Evolutionary conservation across 2,329 filamentous ascomycete genomes (phyloP).

Genomic region (Fusarium lateritium): DNA sequence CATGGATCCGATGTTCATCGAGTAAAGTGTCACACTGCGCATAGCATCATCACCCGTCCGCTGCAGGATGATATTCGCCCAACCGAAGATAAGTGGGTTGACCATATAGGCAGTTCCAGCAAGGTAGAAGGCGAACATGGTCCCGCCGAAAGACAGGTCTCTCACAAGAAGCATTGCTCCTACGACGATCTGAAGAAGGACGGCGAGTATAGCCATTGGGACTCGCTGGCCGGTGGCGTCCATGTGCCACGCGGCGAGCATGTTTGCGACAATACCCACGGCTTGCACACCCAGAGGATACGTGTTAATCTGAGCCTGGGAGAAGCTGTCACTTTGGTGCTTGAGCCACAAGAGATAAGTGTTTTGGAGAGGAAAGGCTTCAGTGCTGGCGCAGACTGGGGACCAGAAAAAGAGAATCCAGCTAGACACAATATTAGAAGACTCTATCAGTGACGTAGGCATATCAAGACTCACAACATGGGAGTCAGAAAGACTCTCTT

Average conservation of each 20-base stretch:
- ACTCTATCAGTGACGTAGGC: fast-evolving
- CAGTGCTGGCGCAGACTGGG: constrained; percentile 36
- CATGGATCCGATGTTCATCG: constrained; percentile 58
- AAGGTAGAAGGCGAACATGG: constrained; percentile 45
- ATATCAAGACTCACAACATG: constrained; percentile 48
- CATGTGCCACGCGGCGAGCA: constrained; percentile 43
- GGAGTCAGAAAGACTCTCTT: constrained; percentile 49
- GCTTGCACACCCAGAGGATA: constrained; percentile 48
- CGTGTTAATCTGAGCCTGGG: constrained; percentile 47
- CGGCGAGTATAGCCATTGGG: constrained; percentile 31
- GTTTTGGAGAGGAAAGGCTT: constrained; percentile 45
- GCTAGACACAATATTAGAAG: constrained; percentile 24
- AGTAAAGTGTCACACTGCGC: constrained; percentile 57
- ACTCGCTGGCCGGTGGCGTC: constrained; percentile 37
- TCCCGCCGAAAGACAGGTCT: constrained; percentile 34
- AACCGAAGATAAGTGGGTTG: constrained; percentile 48
- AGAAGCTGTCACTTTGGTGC: constrained; percentile 34
- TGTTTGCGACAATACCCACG: constrained; percentile 46
- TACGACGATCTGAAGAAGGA: constrained; percentile 36
- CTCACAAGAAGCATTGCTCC: constrained; percentile 43
- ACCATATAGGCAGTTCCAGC: constrained; percentile 46
- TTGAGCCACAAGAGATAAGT: constrained; percentile 48
- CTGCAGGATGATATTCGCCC: constrained; percentile 46
- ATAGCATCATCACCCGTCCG: constrained; percentile 56
- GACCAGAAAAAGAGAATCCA: constrained; percentile 59